Conservation (phyloP, 2,329 filamentous ascomycete genomes). For the Aspergillus persii region DNA sequence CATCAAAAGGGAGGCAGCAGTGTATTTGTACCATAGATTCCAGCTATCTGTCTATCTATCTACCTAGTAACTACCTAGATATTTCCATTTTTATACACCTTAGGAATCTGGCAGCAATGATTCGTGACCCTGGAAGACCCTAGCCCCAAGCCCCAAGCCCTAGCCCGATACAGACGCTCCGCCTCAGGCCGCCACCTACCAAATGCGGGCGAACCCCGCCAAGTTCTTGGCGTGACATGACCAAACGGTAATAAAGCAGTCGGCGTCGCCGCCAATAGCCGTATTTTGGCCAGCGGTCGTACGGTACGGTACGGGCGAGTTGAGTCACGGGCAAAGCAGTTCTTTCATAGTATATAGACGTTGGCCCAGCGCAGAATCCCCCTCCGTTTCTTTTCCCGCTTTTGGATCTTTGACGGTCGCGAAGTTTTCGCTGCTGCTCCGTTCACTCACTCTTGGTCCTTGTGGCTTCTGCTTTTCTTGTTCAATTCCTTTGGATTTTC, state of each 20-base stretch:
- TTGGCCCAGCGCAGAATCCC: constrained; percentile 13
- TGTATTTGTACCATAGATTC: background rate
- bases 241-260: constrained; percentile 1
- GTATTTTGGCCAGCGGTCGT: background rate
- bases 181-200: constrained; percentile 17
- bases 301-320: background rate
- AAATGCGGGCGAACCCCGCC: constrained; percentile 15
- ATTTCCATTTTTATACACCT: background rate
- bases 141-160: constrained; percentile 22
- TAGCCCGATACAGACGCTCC: constrained; percentile 13
- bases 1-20: background rate
- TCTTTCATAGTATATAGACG: constrained; percentile 15
- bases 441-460: constrained; percentile 12
- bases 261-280: background rate
- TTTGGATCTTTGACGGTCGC: constrained; percentile 29
- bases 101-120: background rate
- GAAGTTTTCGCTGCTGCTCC: constrained; percentile 27
- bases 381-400: constrained; percentile 24
- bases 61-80: background rate
- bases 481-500: constrained; percentile 1
- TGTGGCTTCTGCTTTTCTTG: constrained; percentile 1
- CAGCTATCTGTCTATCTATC: background rate
- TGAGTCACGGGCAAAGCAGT: constrained; percentile 1
- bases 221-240: constrained; percentile 2
- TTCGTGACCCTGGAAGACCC: constrained; percentile 14